A percentile compares a stretch with the other conserved stretches of the same genome.
phyloP scores from a whole-genome alignment of 495 filamentous ascomycete species.

The Annulohypoxylon stygium region DNA sequence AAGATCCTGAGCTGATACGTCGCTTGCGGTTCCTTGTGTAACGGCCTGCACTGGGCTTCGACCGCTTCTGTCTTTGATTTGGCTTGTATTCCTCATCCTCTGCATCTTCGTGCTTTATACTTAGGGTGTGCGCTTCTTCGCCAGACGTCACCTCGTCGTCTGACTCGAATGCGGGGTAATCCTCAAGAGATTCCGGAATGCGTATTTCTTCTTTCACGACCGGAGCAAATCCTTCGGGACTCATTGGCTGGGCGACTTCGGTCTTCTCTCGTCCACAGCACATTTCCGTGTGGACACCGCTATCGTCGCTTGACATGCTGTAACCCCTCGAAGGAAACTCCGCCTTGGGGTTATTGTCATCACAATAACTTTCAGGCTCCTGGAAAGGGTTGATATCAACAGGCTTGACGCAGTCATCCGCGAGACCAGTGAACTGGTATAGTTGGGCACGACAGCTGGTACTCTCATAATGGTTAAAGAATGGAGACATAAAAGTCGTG shows the following conservation, averaged over 20 bases:
- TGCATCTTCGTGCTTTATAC: slow-evolving; percentile 38
- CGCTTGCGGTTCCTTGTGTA: slow-evolving; percentile 44
- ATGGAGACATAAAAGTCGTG: slow-evolving; percentile 46
- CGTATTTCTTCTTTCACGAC: slow-evolving; percentile 53
- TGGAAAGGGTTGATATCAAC: slow-evolving; percentile 55
- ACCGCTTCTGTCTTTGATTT: slow-evolving; percentile 34
- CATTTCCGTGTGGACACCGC: slow-evolving; percentile 21
- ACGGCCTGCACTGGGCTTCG: slow-evolving; percentile 29
- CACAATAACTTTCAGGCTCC: slow-evolving; percentile 50
- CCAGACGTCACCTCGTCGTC: slow-evolving; percentile 27
- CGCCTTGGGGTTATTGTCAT: slow-evolving; percentile 40
- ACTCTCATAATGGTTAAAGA: slow-evolving; percentile 44
- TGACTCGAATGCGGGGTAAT: slow-evolving; percentile 40
- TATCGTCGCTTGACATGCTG: slow-evolving; percentile 49
- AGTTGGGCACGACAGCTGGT: slow-evolving; percentile 36
- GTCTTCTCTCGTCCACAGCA: slow-evolving; percentile 31
- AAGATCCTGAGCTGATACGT: slow-evolving; percentile 26
- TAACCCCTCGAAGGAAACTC: slow-evolving; percentile 43
- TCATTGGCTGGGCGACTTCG: slow-evolving; percentile 27
- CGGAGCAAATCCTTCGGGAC: slow-evolving; percentile 42
- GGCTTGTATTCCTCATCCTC: slow-evolving; percentile 47
- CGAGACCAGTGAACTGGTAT: slow-evolving; percentile 50
- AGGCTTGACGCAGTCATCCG: slow-evolving; percentile 55
- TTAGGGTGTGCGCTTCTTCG: slow-evolving; percentile 25
- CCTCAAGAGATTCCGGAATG: slow-evolving; percentile 33